Evolutionary conservation across 2,329 filamentous ascomycete genomes (phyloP).

Genomic region (Cyclaneusma minus): DNA sequence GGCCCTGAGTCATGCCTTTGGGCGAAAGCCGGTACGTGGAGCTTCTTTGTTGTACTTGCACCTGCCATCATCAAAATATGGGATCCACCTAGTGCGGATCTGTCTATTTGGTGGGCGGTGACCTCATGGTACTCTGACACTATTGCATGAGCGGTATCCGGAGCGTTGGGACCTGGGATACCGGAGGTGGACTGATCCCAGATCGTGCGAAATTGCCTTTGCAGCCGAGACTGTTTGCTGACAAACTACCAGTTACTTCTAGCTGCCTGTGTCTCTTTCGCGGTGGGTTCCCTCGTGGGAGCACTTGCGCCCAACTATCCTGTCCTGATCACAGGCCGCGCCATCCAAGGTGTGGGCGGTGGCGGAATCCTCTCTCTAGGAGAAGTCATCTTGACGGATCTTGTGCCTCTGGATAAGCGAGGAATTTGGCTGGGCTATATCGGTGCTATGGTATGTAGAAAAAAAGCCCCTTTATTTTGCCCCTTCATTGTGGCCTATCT

Average conservation of each 20-base stretch:
- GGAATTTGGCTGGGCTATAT: constrained; percentile 23
- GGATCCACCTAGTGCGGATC: too few relatives aligned
- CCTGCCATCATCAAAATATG: too few relatives aligned
- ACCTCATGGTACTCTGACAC: too few relatives aligned
- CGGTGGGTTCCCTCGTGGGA: constrained; percentile 22
- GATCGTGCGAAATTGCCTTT: too few relatives aligned
- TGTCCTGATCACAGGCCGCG: constrained; percentile 21
- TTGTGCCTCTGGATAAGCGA: constrained; percentile 26
- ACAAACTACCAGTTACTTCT: constrained; percentile 11
- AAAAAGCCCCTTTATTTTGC: constrained; percentile 1
- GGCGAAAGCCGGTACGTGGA: constrained; percentile 18
- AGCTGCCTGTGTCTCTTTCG: constrained; percentile 20
- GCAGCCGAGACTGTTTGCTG: too few relatives aligned
- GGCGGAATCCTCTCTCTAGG: constrained; percentile 32
- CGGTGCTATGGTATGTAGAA: constrained; percentile 18
- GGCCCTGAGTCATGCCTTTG: constrained; percentile 24
- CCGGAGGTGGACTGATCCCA: too few relatives aligned
- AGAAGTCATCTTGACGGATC: constrained; percentile 29
- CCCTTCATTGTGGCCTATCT: neutral
- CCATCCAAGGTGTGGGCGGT: constrained; percentile 33
- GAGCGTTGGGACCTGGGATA: too few relatives aligned
- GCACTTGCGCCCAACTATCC: constrained; percentile 22
- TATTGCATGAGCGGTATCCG: too few relatives aligned
- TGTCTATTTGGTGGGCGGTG: too few relatives aligned
- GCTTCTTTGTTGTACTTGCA: too few relatives aligned